Conservation (phyloP, 768 basidiomycete species). For the Boletales sp. region DNA sequence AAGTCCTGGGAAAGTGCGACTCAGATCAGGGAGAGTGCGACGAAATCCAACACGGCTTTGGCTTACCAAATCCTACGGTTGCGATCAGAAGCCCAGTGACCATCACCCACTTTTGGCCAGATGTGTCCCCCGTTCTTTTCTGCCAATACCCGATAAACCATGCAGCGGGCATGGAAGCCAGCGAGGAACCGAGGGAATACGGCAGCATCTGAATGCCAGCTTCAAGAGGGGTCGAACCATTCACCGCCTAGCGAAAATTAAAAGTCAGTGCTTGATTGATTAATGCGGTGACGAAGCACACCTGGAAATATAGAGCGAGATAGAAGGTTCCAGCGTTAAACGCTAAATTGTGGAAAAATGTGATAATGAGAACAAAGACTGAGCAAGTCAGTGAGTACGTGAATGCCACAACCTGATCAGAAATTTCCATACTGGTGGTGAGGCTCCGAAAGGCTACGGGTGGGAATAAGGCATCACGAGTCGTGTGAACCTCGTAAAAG, state of each 20-base stretch:
- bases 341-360: slow-evolving; percentile 78
- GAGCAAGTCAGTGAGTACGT: slow-evolving; percentile 7
- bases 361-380: slow-evolving; percentile 66
- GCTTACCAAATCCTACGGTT: slow-evolving; percentile 69
- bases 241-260: slow-evolving; percentile 50
- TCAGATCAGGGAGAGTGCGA: slow-evolving; percentile 1
- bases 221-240: slow-evolving; percentile 64
- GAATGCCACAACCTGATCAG: slow-evolving; percentile 3
- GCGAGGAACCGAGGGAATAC: slow-evolving; percentile 80
- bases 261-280: slow-evolving; percentile 1
- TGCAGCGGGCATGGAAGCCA: slow-evolving; percentile 84
- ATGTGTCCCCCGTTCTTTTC: slow-evolving; percentile 49
- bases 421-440: slow-evolving; percentile 49
- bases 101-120: slow-evolving; percentile 65
- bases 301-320: slow-evolving; percentile 81
- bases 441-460: slow-evolving; percentile 54
- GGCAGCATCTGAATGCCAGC: slow-evolving; percentile 76
- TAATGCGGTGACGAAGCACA: slow-evolving; percentile 26
- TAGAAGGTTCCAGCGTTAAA: slow-evolving; percentile 87
- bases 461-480: slow-evolving; percentile 71
- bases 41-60: not conserved
- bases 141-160: slow-evolving; percentile 76
- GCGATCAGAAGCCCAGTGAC: slow-evolving; percentile 60
- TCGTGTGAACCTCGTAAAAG: slow-evolving; percentile 64
- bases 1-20: slow-evolving; percentile 47